A percentile compares a stretch with the other conserved stretches of the same genome.
These are phyloP conservation scores for Phaeodactylum tricornutum DNA, from an alignment of 108 stramenopile genomes.

Conservation along the genomic window DNA sequence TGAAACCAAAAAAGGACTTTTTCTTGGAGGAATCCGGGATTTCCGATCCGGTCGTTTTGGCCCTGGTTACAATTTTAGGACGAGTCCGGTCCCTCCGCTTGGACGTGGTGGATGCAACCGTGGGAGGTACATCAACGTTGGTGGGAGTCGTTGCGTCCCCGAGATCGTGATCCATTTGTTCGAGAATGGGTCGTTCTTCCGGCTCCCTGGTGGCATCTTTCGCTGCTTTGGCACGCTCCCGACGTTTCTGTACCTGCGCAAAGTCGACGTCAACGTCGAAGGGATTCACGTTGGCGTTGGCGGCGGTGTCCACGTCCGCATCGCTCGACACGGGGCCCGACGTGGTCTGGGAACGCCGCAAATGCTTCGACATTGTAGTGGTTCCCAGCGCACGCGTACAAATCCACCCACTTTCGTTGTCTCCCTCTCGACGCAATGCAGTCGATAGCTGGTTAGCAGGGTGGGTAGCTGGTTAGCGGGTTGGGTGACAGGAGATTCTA, in stretches of 20 bases:
- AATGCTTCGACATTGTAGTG: too few species aligned
- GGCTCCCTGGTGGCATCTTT: constrained; percentile 11
- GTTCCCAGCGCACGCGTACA: too few species aligned
- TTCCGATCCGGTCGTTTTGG: constrained; percentile 9
- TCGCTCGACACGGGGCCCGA: not conserved
- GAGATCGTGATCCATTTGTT: constrained; percentile 32
- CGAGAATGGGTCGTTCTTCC: constrained; percentile 10
- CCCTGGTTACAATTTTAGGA: constrained; percentile 4
- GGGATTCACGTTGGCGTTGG: constrained; percentile 7
- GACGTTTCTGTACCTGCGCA: constrained; percentile 28
- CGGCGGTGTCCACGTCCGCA: not conserved
- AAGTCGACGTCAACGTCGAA: constrained; percentile 47
- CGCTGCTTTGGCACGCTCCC: constrained; percentile 26
- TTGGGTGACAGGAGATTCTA: too few species aligned
- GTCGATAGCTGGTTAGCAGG: too few species aligned
- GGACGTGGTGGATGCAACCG: too few species aligned
- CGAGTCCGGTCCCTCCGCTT: not conserved
- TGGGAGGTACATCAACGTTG: too few species aligned
- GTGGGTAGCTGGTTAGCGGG: too few species aligned
- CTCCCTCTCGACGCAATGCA: too few species aligned
- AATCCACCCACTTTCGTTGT: too few species aligned
- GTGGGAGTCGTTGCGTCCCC: constrained; percentile 4
- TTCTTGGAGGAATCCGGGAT: not conserved
- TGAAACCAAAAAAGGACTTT: not conserved
- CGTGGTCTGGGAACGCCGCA: too few species aligned